Evolutionary conservation across 164 flowering plant species (phyloP), one percentile per base, ranked within the genome.

Genomic region (Nymphaea thermarum): DNA sequence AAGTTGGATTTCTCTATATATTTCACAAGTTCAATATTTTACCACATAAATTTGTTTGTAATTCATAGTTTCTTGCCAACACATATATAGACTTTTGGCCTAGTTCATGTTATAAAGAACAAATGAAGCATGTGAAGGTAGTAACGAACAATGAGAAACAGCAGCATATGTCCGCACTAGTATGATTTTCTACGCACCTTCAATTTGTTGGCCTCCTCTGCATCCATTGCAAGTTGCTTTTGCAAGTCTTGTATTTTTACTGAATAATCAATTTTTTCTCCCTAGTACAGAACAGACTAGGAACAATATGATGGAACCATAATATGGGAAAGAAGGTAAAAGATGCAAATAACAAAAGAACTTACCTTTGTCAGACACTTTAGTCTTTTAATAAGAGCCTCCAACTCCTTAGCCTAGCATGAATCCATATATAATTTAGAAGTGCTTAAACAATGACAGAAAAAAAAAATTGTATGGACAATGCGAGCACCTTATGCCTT

Each of bases 211-310:
- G 89, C 96, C 80, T 91, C 99, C 76, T 88, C 90, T 66, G 45
- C 77, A 74, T 94, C 98, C 90, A 94, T 85, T 45, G 87, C 65
- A 71, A 94, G 96, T 76, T 94, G 99, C 83, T 85, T 91, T 70
- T 90, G 93, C 82, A 94, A 72, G 73, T 94, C 99, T 76, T 82
- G 96, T 76, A 94, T 94, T 82, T 92, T 94, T 11, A 79, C 62
- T 14, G 97, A 83, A 70, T 81, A 90, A 72, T 94, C 99, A 18
- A 69, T 82, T 72, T 90, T 87, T 65, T 90, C 96, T 61, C 86
- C 94, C 99, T 94, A 66, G 66, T n/a, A 45, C 53, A 45, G 53
- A 5, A 5, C 5, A 45, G 11, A 5, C 53, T 45, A 25, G 36
- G 36, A 25, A 25, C 36, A 25, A 25, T 25, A 25, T 25, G 36